Evolutionary conservation across 148 eudicot genomes (phyloP).

Genomic region (Beta vulgaris): DNA sequence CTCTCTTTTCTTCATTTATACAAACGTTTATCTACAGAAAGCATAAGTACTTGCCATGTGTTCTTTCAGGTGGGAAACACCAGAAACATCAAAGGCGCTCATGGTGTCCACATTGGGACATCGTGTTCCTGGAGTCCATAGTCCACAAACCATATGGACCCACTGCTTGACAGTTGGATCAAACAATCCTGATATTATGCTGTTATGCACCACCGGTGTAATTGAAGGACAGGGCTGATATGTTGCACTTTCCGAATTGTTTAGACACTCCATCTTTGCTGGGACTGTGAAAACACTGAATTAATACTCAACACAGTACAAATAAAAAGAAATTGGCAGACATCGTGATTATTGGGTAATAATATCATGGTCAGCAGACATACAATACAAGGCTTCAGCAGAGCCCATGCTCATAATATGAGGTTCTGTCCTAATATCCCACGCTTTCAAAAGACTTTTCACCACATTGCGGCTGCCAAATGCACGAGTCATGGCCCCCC

Average conservation of each 20-base stretch:
- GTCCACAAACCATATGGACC: constrained; percentile 66
- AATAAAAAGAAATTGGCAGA: background rate
- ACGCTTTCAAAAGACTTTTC: constrained; percentile 49
- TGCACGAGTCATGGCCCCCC: constrained; percentile 62
- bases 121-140: constrained; percentile 62
- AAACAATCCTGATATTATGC: constrained; percentile 44
- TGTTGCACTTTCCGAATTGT: constrained; percentile 14
- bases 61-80: constrained; percentile 37
- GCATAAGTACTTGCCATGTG: constrained; percentile 35
- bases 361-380: constrained; percentile 16
- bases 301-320: constrained; percentile 1
- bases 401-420: constrained; percentile 26
- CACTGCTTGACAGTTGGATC: constrained; percentile 57
- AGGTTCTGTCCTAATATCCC: constrained; percentile 43
- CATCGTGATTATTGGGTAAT: background rate
- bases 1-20: background rate
- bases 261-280: constrained; percentile 28
- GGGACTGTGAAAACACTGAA: constrained; percentile 15
- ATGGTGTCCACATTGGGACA: constrained; percentile 59
- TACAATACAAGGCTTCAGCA: constrained; percentile 36
- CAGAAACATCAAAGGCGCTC: constrained; percentile 63
- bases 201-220: constrained; percentile 38
- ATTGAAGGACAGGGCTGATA: constrained; percentile 20
- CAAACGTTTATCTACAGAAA: background rate
- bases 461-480: constrained; percentile 44